Evolutionary conservation across 257 asterid species (phyloP).

Genomic region (Forsythia viridissima): DNA sequence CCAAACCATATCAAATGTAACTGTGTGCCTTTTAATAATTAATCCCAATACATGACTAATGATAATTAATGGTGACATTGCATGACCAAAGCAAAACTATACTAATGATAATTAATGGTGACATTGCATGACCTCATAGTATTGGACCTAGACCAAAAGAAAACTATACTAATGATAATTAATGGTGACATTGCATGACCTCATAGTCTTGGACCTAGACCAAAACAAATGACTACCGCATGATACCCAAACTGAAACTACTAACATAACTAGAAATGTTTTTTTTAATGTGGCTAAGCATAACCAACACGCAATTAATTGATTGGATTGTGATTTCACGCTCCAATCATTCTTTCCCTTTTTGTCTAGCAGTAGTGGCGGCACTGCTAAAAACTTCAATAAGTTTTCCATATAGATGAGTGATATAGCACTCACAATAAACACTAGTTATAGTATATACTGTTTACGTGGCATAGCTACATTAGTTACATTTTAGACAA

Average conservation of each 20-base stretch:
- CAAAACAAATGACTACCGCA: no score
- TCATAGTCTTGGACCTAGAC: constrained; percentile 12
- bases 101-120: neutral
- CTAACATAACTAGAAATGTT: neutral
- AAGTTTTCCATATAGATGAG: no score
- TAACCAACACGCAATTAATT: constrained; percentile 30
- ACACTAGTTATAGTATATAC: no score
- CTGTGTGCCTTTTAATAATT: neutral
- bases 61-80: neutral
- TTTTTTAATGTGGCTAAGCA: neutral
- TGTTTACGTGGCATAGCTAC: no score
- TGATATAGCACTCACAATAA: no score
- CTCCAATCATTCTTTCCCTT: neutral
- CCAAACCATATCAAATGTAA: neutral
- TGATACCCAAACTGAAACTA: no score
- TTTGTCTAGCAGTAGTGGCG: constrained; percentile 33
- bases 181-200: constrained; percentile 6
- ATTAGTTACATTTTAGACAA: no score
- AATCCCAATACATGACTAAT: neutral
- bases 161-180: neutral
- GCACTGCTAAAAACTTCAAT: constrained; percentile 19
- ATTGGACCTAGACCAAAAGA: neutral
- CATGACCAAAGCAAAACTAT: neutral
- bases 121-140: constrained; percentile 3
- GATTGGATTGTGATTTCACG: constrained; percentile 25